Conservation (phyloP, 192 early-diverging fungal species). For the Backusella tuberculispora region DNA sequence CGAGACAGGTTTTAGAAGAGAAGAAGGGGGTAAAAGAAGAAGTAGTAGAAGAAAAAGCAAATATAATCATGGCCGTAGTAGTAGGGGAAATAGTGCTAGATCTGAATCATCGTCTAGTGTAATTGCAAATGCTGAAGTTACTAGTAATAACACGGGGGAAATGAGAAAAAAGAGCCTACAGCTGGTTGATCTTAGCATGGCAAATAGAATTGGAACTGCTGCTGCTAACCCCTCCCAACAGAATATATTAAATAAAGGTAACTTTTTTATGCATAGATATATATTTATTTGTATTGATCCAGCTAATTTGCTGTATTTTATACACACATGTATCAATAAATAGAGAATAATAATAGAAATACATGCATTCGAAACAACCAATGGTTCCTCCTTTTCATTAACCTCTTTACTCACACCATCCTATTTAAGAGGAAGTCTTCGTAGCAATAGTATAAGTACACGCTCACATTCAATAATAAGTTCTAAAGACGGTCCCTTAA, state of each 20-base stretch:
- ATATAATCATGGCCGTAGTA: not conserved
- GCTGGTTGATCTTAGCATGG: constrained; percentile 9
- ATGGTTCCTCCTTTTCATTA: not conserved
- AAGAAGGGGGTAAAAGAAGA: too few species aligned
- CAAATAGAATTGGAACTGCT: constrained; percentile 13
- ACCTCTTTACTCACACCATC: constrained; percentile 17
- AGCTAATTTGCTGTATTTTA: not conserved
- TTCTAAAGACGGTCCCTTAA: not conserved
- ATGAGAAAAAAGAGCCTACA: constrained; percentile 11
- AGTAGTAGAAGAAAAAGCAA: not conserved
- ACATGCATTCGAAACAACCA: not conserved
- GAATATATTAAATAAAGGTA: not conserved
- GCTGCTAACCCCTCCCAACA: not conserved
- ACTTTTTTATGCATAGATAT: not conserved
- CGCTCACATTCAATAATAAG: not conserved
- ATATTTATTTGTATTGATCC: not conserved
- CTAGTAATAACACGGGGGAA: not conserved
- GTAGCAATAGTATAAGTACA: constrained; percentile 6
- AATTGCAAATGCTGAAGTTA: not conserved
- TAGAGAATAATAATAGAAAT: not conserved
- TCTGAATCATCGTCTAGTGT: too few species aligned
- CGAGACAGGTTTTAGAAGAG: not conserved
- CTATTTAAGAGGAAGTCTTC: constrained; percentile 16
- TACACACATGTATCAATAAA: not conserved
- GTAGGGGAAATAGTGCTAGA: not conserved